A percentile compares a stretch with the other conserved stretches of the same genome.
phyloP scores from a whole-genome alignment of 495 filamentous ascomycete genomes.

The Aspergillus incahuasiensis region DNA sequence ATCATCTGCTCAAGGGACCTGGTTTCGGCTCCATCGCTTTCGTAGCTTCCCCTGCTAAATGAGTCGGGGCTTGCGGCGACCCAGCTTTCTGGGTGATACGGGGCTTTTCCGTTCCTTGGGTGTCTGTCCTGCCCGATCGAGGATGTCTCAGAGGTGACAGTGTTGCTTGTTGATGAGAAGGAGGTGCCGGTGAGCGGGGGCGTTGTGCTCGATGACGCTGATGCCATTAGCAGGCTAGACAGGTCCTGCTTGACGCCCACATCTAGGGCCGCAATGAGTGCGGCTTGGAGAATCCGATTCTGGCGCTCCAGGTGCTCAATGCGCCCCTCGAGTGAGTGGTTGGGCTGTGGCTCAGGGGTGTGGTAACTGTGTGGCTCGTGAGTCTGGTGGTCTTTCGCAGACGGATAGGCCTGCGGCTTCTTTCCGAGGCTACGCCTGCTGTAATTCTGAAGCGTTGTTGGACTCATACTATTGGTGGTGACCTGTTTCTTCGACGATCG shows the following conservation, averaged over 20 bases:
- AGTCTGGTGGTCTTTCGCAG: constrained; percentile 21
- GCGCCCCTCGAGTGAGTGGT: constrained; percentile 32
- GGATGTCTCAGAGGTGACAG: constrained; percentile 10
- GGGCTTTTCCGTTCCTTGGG: neutral
- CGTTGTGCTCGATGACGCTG: constrained; percentile 13
- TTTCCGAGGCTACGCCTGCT: constrained; percentile 20
- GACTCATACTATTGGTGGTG: constrained; percentile 1
- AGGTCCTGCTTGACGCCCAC: constrained; percentile 28
- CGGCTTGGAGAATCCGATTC: constrained; percentile 44
- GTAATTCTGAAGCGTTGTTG: constrained; percentile 27
- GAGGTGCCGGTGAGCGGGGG: constrained; percentile 16
- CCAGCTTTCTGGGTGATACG: constrained; percentile 33
- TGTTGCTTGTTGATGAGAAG: constrained; percentile 19
- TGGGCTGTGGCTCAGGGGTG: constrained; percentile 11
- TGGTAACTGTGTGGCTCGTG: constrained; percentile 22
- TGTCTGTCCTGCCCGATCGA: neutral
- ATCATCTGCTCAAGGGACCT: constrained; percentile 37
- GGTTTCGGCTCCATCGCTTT: constrained; percentile 21
- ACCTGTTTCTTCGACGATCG: constrained; percentile 9
- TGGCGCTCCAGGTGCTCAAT: constrained; percentile 41
- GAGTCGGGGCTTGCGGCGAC: constrained; percentile 19
- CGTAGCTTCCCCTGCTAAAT: constrained; percentile 16
- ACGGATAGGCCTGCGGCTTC: constrained; percentile 20
- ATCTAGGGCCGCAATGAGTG: constrained; percentile 39
- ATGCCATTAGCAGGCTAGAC: constrained; percentile 22